Percentiles rank a stretch among this genome's conserved stretches.
Conservation (phyloP, 305 asterid genomes). For the Fraxinus floribunda region DNA sequence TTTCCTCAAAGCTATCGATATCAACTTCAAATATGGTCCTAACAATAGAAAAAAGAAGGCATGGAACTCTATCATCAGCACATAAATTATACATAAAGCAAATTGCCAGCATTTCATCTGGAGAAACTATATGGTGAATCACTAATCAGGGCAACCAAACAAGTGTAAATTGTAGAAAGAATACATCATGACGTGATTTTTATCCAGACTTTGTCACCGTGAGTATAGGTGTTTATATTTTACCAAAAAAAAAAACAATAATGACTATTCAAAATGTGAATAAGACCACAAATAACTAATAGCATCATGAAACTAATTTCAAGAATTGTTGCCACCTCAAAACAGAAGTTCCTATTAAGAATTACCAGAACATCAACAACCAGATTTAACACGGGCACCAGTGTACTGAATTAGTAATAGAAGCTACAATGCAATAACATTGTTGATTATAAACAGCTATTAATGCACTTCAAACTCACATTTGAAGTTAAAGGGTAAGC, state of each 20-base stretch:
- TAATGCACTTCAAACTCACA: neutral
- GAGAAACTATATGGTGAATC: neutral
- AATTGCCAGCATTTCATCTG: constrained; percentile 15
- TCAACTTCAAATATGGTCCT: constrained; percentile 99
- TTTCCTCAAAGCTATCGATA: constrained; percentile 91
- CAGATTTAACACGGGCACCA: neutral
- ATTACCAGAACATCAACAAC: neutral
- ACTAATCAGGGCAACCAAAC: constrained; percentile 8
- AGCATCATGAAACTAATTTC: neutral
- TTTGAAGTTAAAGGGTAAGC: neutral
- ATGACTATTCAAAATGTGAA: neutral
- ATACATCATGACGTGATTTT: neutral
- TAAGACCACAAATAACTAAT: neutral
- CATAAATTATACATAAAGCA: neutral
- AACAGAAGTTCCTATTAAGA: neutral
- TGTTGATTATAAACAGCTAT: neutral
- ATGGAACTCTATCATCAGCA: constrained; percentile 18
- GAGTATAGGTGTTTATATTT: neutral
- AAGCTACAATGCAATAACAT: neutral
- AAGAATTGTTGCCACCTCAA: neutral
- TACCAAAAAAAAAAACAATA: neutral
- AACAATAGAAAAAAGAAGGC: constrained; percentile 22
- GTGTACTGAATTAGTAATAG: neutral
- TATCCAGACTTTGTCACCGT: neutral
- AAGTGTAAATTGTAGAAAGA: neutral